phyloP scores from a whole-genome alignment of 2,329 filamentous ascomycete genomes.

The Lomentospora prolificans region DNA sequence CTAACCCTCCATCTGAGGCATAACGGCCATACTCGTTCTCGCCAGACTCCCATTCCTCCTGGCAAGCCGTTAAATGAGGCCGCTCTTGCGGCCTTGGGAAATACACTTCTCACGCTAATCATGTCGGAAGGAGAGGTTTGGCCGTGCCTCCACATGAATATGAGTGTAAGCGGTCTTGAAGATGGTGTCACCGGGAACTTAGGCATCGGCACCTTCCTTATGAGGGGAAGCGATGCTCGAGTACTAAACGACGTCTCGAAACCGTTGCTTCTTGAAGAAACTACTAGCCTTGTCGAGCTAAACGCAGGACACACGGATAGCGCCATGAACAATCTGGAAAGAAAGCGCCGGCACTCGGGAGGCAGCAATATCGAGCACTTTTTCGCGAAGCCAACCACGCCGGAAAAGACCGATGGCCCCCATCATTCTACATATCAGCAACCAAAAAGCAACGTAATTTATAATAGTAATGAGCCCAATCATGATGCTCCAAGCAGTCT shows the following conservation, averaged over 20 bases:
- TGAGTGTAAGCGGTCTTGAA: constrained; percentile 88
- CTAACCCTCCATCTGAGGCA: constrained; percentile 78
- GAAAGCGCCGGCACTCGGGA: constrained; percentile 36
- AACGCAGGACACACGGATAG: not conserved
- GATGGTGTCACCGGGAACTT: constrained; percentile 75
- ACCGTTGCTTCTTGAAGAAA: not conserved
- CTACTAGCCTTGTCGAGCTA: not conserved
- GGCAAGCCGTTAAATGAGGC: constrained; percentile 65
- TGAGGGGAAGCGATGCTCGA: constrained; percentile 38
- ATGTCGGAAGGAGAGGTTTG: constrained; percentile 62
- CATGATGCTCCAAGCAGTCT: not conserved
- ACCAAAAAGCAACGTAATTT: not conserved
- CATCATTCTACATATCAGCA: not conserved
- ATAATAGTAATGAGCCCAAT: not conserved
- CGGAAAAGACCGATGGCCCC: not conserved
- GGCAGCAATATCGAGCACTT: constrained; percentile 46
- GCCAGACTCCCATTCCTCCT: constrained; percentile 65
- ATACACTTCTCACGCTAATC: constrained; percentile 66
- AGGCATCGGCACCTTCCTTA: constrained; percentile 78
- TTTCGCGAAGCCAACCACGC: constrained; percentile 34
- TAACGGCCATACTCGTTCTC: constrained; percentile 62
- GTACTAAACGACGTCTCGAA: not conserved
- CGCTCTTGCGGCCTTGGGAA: constrained; percentile 42
- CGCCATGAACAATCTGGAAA: not conserved
- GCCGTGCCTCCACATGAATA: constrained; percentile 84